These are phyloP conservation scores for Trematosphaeria pertusa DNA, from an alignment of 2,329 filamentous ascomycete genomes.

Conservation along the genomic window DNA sequence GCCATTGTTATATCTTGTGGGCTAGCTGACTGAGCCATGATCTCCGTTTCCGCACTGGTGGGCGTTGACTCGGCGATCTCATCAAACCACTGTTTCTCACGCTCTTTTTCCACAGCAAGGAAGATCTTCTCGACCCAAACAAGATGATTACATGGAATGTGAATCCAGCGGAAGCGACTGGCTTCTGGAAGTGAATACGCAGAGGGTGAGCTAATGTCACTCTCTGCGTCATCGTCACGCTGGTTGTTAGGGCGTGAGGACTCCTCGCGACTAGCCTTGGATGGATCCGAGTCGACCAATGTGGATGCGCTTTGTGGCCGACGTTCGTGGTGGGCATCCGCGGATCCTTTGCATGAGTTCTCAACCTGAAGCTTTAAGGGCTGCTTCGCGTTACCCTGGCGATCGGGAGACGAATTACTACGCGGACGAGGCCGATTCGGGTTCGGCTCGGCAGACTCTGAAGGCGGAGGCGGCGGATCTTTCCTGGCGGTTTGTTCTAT, in stretches of 20 bases:
- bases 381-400: too few species aligned
- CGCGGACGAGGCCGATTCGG: too few species aligned
- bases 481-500: too few species aligned
- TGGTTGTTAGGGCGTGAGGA: background rate
- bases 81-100: constrained; percentile 1
- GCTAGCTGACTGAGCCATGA: background rate
- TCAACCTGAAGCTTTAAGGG: too few species aligned
- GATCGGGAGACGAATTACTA: too few species aligned
- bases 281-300: background rate
- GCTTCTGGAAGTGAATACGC: constrained; percentile 1
- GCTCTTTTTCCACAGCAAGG: constrained; percentile 6
- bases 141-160: constrained; percentile 14
- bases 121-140: constrained; percentile 12
- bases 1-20: background rate
- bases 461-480: too few species aligned
- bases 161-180: constrained; percentile 13
- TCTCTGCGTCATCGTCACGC: background rate
- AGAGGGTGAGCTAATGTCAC: constrained; percentile 2
- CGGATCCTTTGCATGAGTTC: too few species aligned
- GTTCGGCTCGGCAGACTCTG: background rate
- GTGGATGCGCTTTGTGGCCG: background rate
- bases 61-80: constrained; percentile 1
- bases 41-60: background rate
- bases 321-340: too few species aligned
- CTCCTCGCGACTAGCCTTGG: background rate